These are phyloP conservation scores for Cardamine resedifolia DNA, from an alignment of 345 rosid genomes.

Conservation along the genomic window DNA sequence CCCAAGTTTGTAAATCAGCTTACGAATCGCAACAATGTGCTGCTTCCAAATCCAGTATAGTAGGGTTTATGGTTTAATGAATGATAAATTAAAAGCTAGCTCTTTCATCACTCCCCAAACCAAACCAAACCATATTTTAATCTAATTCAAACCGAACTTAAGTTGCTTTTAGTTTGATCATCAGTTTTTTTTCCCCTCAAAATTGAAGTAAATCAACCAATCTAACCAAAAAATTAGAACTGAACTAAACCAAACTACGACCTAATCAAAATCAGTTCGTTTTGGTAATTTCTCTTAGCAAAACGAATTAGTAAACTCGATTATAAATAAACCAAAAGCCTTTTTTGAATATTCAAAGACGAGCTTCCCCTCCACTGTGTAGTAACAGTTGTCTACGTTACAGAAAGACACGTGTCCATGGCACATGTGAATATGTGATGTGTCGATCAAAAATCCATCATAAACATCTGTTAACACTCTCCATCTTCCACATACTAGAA, in stretches of 20 bases:
- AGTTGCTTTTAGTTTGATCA: not conserved
- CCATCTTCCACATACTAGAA: constrained; percentile 7
- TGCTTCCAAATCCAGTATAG: not conserved
- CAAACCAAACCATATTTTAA: not conserved
- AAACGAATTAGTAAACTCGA: not conserved
- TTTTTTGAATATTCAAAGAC: not conserved
- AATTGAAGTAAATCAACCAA: not conserved
- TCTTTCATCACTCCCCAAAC: too few relatives aligned
- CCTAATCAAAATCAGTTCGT: not conserved
- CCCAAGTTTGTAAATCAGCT: not conserved
- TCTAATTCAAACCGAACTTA: not conserved
- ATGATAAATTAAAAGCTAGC: not conserved
- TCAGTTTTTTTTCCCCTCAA: not conserved
- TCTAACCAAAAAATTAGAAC: not conserved
- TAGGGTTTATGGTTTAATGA: not conserved
- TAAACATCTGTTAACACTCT: constrained; percentile 24
- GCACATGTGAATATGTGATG: not conserved
- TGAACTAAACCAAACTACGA: not conserved
- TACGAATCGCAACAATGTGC: too few relatives aligned
- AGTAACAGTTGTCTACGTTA: not conserved
- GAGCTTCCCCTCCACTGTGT: constrained; percentile 31
- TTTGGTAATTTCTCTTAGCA: not conserved
- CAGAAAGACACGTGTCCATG: constrained; percentile 2
- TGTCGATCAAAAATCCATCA: not conserved
- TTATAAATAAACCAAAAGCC: not conserved